phyloP scores from a whole-genome alignment of 495 filamentous ascomycete genomes.

The Annulohypoxylon bovei region DNA sequence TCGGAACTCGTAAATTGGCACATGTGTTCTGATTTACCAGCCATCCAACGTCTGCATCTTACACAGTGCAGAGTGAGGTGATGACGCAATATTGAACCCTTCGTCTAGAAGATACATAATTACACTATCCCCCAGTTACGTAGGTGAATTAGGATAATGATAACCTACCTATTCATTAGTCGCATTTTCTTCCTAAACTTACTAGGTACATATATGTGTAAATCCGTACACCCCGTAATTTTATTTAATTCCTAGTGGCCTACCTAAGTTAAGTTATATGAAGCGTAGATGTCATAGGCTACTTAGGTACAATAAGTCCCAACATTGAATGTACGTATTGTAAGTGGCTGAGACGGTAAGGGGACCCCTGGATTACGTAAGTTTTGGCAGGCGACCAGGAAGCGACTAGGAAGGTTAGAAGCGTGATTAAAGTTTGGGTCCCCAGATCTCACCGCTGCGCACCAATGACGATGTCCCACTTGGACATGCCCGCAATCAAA shows the following conservation, averaged over 20 bases:
- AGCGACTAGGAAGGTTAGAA: slow-evolving; percentile 4
- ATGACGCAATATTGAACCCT: slow-evolving; percentile 22
- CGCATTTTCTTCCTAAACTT: background rate
- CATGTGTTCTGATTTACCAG: slow-evolving; percentile 5
- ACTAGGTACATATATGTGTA: slow-evolving; percentile 4
- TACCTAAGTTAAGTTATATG: background rate
- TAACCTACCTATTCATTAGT: slow-evolving; percentile 7
- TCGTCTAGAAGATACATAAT: background rate
- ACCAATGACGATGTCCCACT: slow-evolving; percentile 42
- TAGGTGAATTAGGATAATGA: background rate
- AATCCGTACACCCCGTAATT: background rate
- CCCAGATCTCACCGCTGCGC: slow-evolving; percentile 43
- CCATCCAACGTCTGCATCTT: background rate
- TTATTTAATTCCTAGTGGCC: background rate
- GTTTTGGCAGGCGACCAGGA: slow-evolving; percentile 6
- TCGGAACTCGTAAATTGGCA: background rate
- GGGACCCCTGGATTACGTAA: slow-evolving; percentile 30
- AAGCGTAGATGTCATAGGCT: slow-evolving; percentile 2
- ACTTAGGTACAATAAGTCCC: background rate
- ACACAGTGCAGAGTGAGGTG: slow-evolving; percentile 9
- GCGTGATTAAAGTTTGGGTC: slow-evolving; percentile 38
- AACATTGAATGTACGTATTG: background rate
- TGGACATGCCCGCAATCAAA: slow-evolving; percentile 37
- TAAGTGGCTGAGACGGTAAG: slow-evolving; percentile 5
- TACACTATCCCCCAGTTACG: background rate